phyloP scores from a whole-genome alignment of 768 basidiomycete genomes.

The Kwoniella botswanensis region DNA sequence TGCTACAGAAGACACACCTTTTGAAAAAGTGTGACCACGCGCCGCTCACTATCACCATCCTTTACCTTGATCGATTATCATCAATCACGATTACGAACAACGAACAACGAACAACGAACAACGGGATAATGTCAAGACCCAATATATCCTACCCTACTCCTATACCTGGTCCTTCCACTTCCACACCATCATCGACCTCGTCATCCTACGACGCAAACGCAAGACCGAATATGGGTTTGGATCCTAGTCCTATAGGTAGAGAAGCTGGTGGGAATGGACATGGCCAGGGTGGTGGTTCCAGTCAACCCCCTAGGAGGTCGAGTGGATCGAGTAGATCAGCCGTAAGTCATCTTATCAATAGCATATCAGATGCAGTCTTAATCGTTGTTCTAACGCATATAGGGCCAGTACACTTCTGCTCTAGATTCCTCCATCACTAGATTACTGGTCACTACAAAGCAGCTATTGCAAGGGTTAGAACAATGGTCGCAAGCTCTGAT shows the following conservation, averaged over 20 bases:
- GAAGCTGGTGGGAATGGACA: slow-evolving; percentile 3
- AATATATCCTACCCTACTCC: slow-evolving; percentile 44
- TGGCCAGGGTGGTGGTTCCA: background rate
- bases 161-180: slow-evolving; percentile 33
- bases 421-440: slow-evolving; percentile 85
- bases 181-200: background rate
- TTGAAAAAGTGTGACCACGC: background rate
- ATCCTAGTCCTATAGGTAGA: slow-evolving; percentile 25
- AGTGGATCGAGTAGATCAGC: slow-evolving; percentile 18
- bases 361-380: background rate
- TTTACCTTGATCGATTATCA: background rate
- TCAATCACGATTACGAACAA: background rate
- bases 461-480: slow-evolving; percentile 72
- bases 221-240: slow-evolving; percentile 23
- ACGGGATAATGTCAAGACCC: slow-evolving; percentile 39
- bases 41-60: background rate
- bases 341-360: background rate
- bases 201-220: background rate
- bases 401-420: slow-evolving; percentile 25
- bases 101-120: background rate
- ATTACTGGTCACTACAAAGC: slow-evolving; percentile 90
- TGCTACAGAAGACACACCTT: background rate
- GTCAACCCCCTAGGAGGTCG: slow-evolving; percentile 10
- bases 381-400: background rate
- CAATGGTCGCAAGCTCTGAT: slow-evolving; percentile 51